These are phyloP conservation scores for Halteria grandinella DNA, from an alignment of 73 alveolate genomes.

Conservation along the genomic window DNA sequence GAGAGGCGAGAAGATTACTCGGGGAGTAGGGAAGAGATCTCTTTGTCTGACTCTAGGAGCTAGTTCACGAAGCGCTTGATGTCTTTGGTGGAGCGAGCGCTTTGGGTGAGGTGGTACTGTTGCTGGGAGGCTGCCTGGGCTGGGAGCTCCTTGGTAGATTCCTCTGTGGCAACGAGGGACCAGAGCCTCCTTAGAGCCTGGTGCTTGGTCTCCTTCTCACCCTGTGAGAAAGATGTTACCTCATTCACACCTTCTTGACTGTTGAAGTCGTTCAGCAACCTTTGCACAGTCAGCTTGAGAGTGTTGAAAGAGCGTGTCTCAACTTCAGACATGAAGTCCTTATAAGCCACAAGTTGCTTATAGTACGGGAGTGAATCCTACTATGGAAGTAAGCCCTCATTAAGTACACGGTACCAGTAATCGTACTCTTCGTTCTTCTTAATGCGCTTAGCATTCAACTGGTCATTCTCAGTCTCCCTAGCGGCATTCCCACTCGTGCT, in stretches of 20 bases:
- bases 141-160: background rate
- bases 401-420: conserved; percentile 28
- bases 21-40: too few species aligned
- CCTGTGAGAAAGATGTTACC: background rate
- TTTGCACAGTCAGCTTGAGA: background rate
- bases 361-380: background rate
- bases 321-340: conserved; percentile 20
- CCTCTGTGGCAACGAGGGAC: background rate
- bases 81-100: conserved; percentile 8
- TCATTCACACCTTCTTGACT: conserved; percentile 7
- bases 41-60: too few species aligned
- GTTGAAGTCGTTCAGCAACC: conserved; percentile 19
- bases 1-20: too few species aligned
- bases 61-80: background rate
- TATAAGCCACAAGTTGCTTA: background rate
- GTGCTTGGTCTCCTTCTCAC: conserved; percentile 32
- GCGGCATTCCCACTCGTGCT: too few species aligned
- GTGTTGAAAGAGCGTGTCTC: conserved; percentile 13
- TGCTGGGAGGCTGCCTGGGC: background rate
- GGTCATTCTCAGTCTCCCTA: too few species aligned
- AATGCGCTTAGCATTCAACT: too few species aligned
- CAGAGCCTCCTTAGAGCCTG: background rate
- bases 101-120: background rate
- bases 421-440: background rate
- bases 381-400: conserved; percentile 15